These are phyloP conservation scores for Stephania cephalantha DNA, from an alignment of 164 flowering plant genomes.

Conservation along the genomic window DNA sequence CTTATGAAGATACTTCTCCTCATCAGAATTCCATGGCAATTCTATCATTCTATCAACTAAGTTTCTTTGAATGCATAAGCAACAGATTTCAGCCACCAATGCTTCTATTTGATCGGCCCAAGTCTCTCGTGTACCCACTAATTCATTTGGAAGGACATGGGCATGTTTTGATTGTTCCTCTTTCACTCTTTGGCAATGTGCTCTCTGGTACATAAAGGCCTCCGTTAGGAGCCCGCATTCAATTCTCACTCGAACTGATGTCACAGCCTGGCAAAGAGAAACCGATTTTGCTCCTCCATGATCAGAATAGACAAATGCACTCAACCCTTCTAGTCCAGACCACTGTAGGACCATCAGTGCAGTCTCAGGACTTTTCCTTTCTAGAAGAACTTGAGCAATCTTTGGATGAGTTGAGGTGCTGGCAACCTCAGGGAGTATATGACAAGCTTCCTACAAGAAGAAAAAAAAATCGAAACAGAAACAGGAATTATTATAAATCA, in stretches of 20 bases:
- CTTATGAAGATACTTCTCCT: constrained; percentile 79
- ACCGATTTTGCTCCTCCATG: constrained; percentile 40
- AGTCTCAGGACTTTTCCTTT: constrained; percentile 74
- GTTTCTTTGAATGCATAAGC: constrained; percentile 76
- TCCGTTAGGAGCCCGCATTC: constrained; percentile 93
- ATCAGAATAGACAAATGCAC: constrained; percentile 18
- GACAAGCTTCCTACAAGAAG: constrained; percentile 66
- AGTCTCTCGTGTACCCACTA: constrained; percentile 21
- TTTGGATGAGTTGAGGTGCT: constrained; percentile 80
- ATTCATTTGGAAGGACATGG: constrained; percentile 20
- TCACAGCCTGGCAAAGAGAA: constrained; percentile 75
- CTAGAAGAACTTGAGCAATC: constrained; percentile 82
- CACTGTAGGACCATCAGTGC: constrained; percentile 89
- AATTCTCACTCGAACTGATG: constrained; percentile 77
- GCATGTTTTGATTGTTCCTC: constrained; percentile 43
- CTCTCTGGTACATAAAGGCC: constrained; percentile 85
- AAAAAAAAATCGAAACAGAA: background rate
- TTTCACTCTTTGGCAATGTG: constrained; percentile 50
- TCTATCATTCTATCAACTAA: constrained; percentile 82
- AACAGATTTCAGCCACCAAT: constrained; percentile 82
- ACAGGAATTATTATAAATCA: background rate
- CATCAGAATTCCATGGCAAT: constrained; percentile 88
- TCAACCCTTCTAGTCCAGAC: constrained; percentile 66
- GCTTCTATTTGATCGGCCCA: constrained; percentile 63
- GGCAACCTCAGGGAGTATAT: constrained; percentile 82